Percentiles rank a stretch among this genome's conserved stretches.
phyloP scores from a whole-genome alignment of 2,329 filamentous ascomycete genomes.

The Lachnellula occidentalis region DNA sequence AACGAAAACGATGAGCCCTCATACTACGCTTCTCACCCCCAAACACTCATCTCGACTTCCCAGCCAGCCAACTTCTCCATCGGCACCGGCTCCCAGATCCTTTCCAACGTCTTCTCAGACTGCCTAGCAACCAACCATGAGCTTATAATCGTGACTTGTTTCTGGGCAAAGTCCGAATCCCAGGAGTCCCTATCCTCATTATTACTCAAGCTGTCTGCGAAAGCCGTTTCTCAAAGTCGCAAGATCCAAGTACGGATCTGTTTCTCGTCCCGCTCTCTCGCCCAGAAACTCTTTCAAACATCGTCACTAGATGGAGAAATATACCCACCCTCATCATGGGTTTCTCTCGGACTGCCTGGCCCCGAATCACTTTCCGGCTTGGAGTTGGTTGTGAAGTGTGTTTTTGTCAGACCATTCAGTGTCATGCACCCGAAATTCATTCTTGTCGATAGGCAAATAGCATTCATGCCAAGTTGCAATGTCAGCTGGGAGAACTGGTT shows the following conservation, averaged over 20 bases:
- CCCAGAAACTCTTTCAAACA: conserved; percentile 72
- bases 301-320: conserved; percentile 54
- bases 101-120: conserved; percentile 52
- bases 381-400: conserved; percentile 65
- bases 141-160: conserved; percentile 74
- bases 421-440: conserved; percentile 88
- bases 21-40: conserved; percentile 40
- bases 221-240: conserved; percentile 33
- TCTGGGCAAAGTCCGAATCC: conserved; percentile 67
- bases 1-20: conserved; percentile 38
- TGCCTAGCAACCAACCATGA: conserved; percentile 57
- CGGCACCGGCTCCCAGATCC: conserved; percentile 53
- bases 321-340: conserved; percentile 55
- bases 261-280: conserved; percentile 66
- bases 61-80: conserved; percentile 44
- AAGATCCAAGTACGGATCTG: conserved; percentile 54
- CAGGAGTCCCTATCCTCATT: conserved; percentile 51
- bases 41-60: conserved; percentile 45
- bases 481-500: conserved; percentile 87
- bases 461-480: conserved; percentile 74
- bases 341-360: conserved; percentile 56
- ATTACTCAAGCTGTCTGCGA: conserved; percentile 53
- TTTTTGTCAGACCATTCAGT: conserved; percentile 75
- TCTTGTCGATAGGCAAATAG: conserved; percentile 60
- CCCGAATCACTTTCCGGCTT: conserved; percentile 50